Base-by-base conservation (phyloP, 192 early-diverging fungal species). In the Jimgerdemannia flammicorona region DNA sequence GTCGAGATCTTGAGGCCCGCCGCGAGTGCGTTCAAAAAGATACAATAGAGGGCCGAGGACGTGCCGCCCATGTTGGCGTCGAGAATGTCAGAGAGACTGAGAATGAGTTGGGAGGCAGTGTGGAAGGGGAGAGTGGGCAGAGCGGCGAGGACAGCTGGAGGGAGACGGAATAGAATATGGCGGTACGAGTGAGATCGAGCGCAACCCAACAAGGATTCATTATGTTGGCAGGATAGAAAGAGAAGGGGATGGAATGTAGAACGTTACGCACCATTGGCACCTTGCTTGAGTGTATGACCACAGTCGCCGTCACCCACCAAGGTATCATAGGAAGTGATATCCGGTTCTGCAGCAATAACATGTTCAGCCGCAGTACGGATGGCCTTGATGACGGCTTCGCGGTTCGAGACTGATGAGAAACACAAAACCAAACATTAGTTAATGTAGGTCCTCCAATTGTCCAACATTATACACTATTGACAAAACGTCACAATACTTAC, bases 221-320 rank as follows among this genome's bases (percentile, higher is more conserved):
- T 64, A 44, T 69, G 41, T 75, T n/a, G 69, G 64, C 11, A 8
- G 11, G 3, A 40, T 73, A 2, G n/a, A n/a, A n/a, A n/a, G n/a
- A 71, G 41, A 20, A 72, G 43, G 20, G 43, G 18, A 40, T n/a
- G 43, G 69, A 41, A 59, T 54, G 49, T 17, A 77, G 54, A 44
- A 19, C 20, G 54, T 40, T 71, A 7, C n/a, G 4, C 63, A 77
- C 43, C 85, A n/a, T 81, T 85, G 18, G 89, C 92, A 14, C 93
- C 93, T 3, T 85, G 80, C 17, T 87, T 81, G 49, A 95, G 79
- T 10, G 91, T 91, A 17, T 88, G 78, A 17, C 95, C 95, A 74
- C 93, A 96, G 78, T 95, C 95, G 17, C 95, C 95, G 74, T 96
- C 95, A 39, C 95, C 94, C 72, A 90, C 83, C 71, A 95, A 77